Conservation (phyloP, 1,139 yeast species). For the Saccharomyces hybrid region DNA sequence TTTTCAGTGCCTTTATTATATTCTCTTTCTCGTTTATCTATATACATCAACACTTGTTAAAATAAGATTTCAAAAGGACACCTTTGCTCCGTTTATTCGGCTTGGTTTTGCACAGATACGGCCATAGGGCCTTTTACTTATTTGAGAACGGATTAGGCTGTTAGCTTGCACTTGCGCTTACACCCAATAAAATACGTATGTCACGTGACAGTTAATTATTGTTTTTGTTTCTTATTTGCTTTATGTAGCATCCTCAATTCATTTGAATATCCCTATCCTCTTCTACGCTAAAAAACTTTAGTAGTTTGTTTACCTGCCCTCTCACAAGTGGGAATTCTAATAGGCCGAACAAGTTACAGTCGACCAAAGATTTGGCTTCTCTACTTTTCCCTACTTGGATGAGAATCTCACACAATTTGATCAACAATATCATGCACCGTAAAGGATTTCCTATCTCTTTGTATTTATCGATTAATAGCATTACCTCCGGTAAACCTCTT, state of each 20-base stretch:
- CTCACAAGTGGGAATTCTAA: slow-evolving; percentile 2
- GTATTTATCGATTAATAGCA: slow-evolving; percentile 14
- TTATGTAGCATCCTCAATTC: neutral
- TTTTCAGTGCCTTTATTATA: neutral
- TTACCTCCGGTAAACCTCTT: slow-evolving; percentile 16
- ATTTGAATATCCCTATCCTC: neutral
- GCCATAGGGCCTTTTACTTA: neutral
- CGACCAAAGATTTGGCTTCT: slow-evolving; percentile 7
- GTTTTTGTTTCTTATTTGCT: neutral
- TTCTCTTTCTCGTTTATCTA: neutral
- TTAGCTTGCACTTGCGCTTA: neutral
- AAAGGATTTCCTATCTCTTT: slow-evolving; percentile 13
- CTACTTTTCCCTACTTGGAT: slow-evolving; percentile 7
- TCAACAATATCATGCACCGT: slow-evolving; percentile 13
- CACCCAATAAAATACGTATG: neutral
- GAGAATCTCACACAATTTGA: slow-evolving; percentile 8
- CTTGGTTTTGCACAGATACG: too few species aligned
- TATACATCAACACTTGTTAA: neutral
- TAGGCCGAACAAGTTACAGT: slow-evolving; percentile 2
- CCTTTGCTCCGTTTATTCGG: neutral
- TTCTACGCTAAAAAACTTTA: neutral
- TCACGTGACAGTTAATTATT: neutral
- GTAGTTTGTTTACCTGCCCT: neutral
- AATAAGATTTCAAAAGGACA: neutral
- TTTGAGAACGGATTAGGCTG: neutral